Evolutionary conservation across 1,139 yeast genomes (phyloP).

Genomic region (Zygoascus hellenicus): DNA sequence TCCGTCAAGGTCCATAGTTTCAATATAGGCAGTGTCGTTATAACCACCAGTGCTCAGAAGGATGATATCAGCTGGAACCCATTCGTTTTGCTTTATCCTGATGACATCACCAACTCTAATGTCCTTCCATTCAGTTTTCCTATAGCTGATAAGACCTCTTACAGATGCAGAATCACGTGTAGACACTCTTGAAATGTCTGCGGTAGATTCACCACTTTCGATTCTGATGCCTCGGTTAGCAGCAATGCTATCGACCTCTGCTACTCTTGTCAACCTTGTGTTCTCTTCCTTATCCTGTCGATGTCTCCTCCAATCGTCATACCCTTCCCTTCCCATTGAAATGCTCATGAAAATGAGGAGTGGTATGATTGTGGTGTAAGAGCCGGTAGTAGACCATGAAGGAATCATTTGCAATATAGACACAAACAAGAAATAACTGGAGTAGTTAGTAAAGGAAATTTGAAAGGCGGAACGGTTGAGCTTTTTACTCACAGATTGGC

Average conservation of each 20-base stretch:
- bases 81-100: slow-evolving; percentile 67
- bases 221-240: not conserved
- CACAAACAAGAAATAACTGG: slow-evolving; percentile 64
- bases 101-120: slow-evolving; percentile 81
- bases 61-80: slow-evolving; percentile 89
- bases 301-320: slow-evolving; percentile 87
- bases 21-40: slow-evolving; percentile 73
- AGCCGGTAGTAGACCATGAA: slow-evolving; percentile 96
- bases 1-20: slow-evolving; percentile 97
- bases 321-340: slow-evolving; percentile 88
- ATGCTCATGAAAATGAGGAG: slow-evolving; percentile 80
- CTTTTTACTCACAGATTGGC: slow-evolving; percentile 56
- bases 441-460: slow-evolving; percentile 1
- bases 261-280: slow-evolving; percentile 48
- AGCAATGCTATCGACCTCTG: slow-evolving; percentile 16
- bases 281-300: slow-evolving; percentile 82
- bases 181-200: not conserved
- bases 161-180: slow-evolving; percentile 6
- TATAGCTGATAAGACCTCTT: slow-evolving; percentile 30
- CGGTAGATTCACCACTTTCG: not conserved
- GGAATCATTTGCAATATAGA: slow-evolving; percentile 95
- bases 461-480: not conserved
- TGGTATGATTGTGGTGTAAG: slow-evolving; percentile 91
- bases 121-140: slow-evolving; percentile 58
- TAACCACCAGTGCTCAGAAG: slow-evolving; percentile 61